Base-by-base conservation (phyloP, 768 basidiomycete genomes). In the Dendrothele bispora region DNA sequence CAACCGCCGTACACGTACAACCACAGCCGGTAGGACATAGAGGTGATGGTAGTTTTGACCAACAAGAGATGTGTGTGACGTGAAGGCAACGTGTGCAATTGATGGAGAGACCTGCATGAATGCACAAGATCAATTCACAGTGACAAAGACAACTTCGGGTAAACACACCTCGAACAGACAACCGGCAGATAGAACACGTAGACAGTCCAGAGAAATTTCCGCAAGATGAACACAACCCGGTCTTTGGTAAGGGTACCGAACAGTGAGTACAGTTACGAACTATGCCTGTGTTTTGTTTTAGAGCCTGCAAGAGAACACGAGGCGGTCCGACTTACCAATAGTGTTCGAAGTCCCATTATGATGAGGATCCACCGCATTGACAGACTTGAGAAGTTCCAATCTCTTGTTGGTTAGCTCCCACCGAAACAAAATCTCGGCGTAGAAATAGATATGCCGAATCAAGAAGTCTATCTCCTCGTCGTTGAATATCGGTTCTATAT, bases 361-460 rank as follows among this genome's bases (percentile, higher is more conserved):
- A 57, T 68, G 46, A 39, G 57, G 63, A 51, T n/a, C n/a, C n/a
- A n/a, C n/a, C n/a, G n/a, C n/a, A n/a, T 71, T 72, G 18, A 84
- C 74, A n/a, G 79, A 72, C 53, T 88, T 88, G 48, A 92, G 65
- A 1, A 93, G 72, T 53, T 91, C 88, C 15, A 84, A 65, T 3
- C 91, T 79, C 60, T 90, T 87, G 32, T 81, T 73, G 55, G 78
- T 69, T 43, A 91, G 61, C 52, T 80, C 68, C 92, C 91, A 94
- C 36, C 83, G 69, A 53, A 82, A 80, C 20, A 94, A 69, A 52
- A 86, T 67, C 47, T 93, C 88, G 5, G 87, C 86, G 59, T 93
- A 94, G 1, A 74, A 72, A 35, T 82, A 65, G 18, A 92, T 71
- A 61, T 93, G 88, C 28, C 15, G 6, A 12, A 39, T 27, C 25